Evolutionary conservation across 306 rosid genomes (phyloP), one percentile per base, ranked within the genome.

Genomic region (Acacia confusa): DNA sequence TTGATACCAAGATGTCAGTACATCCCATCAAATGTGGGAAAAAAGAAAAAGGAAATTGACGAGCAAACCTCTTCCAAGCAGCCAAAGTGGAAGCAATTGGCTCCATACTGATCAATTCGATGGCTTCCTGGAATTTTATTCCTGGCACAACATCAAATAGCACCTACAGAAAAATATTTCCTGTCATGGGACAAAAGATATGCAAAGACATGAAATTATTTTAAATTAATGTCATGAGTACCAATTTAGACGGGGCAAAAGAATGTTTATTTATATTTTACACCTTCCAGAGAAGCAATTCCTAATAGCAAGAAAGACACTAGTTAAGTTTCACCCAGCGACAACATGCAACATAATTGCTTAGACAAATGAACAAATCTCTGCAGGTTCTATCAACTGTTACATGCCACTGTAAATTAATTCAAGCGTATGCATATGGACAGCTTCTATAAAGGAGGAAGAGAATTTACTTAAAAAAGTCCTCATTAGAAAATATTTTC

Each of bases 91-190:
- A 95, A 88, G 92, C 88, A 86, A 90, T 87, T 84, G 99, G 99
- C 88, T 91, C 94, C 96, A 92, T 86, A 67, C 85, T 92, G 83
- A 93, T 92, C 91, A 95, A 83, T 79, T 93, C 93, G 76, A 93
- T 88, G 78, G 98, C 95, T 90, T 93, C 98, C 85, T 90, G 87
- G 84, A 91, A 95, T 86, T 86, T 92, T 78, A 95, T 93, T 87
- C 94, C 91, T 22, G 98, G 99, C 82, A 95, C 98, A 84, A 95
- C 94, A 89, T 95, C 99, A 90, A 95, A 95, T 86, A 95, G 87
- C 72, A 95, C 99, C 99, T 95, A 85, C 87, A 86, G 74, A 88
- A 84, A 85, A 79, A 87, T 65, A 81, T 70, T 75, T 79, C 77
- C 61, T 22, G 81, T 84, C 88, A 89, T 47, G 19, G 32, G 55